Conservation (phyloP, 345 rosid species). For the Dipteronia sinensis region DNA sequence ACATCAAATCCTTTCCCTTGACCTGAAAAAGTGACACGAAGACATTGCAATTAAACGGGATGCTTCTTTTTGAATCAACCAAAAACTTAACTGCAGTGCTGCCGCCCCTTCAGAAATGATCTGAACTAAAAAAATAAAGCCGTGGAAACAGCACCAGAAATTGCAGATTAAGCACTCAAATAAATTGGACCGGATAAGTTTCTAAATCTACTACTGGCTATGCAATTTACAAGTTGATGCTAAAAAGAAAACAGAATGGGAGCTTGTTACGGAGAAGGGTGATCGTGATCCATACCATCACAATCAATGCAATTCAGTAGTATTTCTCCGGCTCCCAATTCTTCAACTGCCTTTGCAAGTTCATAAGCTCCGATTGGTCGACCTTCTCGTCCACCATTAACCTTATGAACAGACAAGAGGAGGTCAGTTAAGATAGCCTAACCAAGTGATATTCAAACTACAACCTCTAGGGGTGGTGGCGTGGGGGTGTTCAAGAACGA, state of each 20-base stretch:
- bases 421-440: slow-evolving; percentile 8
- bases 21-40: slow-evolving; percentile 52
- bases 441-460: background rate
- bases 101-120: background rate
- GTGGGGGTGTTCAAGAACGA: too few species aligned
- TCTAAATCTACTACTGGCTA: background rate
- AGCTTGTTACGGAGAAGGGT: background rate
- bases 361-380: slow-evolving; percentile 97
- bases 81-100: background rate
- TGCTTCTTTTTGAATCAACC: background rate
- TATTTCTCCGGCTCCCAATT: slow-evolving; percentile 96
- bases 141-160: background rate
- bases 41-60: background rate
- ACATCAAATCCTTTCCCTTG: slow-evolving; percentile 94
- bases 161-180: background rate
- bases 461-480: too few species aligned
- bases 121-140: background rate
- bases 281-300: slow-evolving; percentile 65
- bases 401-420: slow-evolving; percentile 43
- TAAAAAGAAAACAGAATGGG: background rate
- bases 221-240: slow-evolving; percentile 5
- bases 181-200: background rate
- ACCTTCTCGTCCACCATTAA: slow-evolving; percentile 95
- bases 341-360: slow-evolving; percentile 96
- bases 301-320: slow-evolving; percentile 94